A percentile compares a stretch with the other conserved stretches of the same genome.
Conservation (phyloP, 148 eudicot genomes). For the Linanthus parryae region DNA sequence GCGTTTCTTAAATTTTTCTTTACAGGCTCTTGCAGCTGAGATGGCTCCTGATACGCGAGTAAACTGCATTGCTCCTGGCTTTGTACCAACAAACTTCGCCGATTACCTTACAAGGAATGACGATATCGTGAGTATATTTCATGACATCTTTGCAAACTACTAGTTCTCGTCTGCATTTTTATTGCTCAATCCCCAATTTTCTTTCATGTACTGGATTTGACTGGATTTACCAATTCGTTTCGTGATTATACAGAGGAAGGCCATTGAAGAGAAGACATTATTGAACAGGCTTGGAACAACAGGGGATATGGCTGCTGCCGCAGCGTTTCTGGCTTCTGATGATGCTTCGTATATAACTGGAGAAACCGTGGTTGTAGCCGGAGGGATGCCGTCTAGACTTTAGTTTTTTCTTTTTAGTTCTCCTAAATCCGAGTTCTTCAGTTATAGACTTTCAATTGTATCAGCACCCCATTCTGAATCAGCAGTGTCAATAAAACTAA, state of each 20-base stretch:
- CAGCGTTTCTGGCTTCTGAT: constrained; percentile 84
- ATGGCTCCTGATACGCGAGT: constrained; percentile 96
- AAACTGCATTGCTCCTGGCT: constrained; percentile 90
- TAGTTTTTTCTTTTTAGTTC: constrained; percentile 11
- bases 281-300: constrained; percentile 89
- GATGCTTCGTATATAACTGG: constrained; percentile 91
- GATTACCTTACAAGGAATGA: constrained; percentile 43
- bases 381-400: constrained; percentile 81
- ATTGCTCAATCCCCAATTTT: background rate
- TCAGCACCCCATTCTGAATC: too few species aligned
- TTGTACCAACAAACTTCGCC: constrained; percentile 82
- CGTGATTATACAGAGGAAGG: constrained; percentile 37
- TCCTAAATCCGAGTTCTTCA: too few species aligned
- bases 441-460: too few species aligned
- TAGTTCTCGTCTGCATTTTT: too few species aligned
- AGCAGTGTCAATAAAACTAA: too few species aligned
- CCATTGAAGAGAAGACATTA: constrained; percentile 48
- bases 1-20: background rate
- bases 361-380: constrained; percentile 78
- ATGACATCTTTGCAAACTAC: background rate
- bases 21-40: constrained; percentile 78
- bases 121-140: constrained; percentile 39
- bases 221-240: background rate
- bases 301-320: constrained; percentile 89
- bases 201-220: too few species aligned